Conservation (phyloP, 768 basidiomycete species). For the Russula sp. region DNA sequence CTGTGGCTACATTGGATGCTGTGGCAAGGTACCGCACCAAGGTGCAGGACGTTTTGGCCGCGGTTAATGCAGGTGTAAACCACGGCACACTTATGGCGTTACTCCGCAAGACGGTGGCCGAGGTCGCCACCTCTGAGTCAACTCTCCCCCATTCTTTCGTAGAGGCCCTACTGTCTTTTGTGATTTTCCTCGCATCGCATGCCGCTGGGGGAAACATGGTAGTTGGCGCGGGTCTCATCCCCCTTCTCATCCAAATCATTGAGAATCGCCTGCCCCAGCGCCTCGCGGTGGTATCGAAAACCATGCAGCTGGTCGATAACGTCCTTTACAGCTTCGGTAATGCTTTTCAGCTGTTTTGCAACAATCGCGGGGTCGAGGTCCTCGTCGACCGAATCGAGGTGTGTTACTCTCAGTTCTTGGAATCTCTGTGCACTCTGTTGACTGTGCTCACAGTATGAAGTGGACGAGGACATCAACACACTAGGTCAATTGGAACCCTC, state of each 20-base stretch:
- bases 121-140: constrained; percentile 65
- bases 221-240: constrained; percentile 89
- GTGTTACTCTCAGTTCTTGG: constrained; percentile 31
- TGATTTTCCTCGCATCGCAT: constrained; percentile 84
- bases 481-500: constrained; percentile 57
- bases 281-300: constrained; percentile 77
- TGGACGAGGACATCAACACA: constrained; percentile 33
- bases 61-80: constrained; percentile 92
- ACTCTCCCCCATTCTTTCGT: constrained; percentile 69
- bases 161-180: constrained; percentile 81
- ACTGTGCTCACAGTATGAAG: constrained; percentile 35
- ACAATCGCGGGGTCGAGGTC: constrained; percentile 76
- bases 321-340: constrained; percentile 87
- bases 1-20: constrained; percentile 87
- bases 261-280: constrained; percentile 70
- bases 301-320: constrained; percentile 89
- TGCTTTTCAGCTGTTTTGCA: constrained; percentile 83
- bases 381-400: constrained; percentile 89
- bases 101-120: constrained; percentile 74
- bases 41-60: constrained; percentile 81
- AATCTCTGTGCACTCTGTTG: not conserved
- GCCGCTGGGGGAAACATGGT: constrained; percentile 89
- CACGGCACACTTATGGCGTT: constrained; percentile 93
- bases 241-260: constrained; percentile 83
- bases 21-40: constrained; percentile 80